Conservation (phyloP, 2,329 filamentous ascomycete species). For the Sordariomycetes sp. region DNA sequence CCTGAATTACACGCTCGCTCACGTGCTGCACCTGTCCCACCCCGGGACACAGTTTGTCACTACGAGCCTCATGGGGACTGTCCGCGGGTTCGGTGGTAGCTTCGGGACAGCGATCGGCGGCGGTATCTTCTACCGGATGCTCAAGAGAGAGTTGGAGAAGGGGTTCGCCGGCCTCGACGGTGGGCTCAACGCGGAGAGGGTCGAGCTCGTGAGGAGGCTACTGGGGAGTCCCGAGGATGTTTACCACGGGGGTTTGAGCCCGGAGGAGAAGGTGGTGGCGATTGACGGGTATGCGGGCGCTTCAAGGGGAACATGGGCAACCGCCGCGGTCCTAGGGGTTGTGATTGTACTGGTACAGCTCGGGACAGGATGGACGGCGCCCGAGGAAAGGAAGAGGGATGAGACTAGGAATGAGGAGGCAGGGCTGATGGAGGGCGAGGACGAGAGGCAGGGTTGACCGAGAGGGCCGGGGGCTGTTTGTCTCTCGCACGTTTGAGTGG, state of each 20-base stretch:
- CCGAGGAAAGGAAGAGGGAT: conserved; percentile 43
- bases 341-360: conserved; percentile 36
- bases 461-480: conserved; percentile 9
- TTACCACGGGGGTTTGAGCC: conserved; percentile 27
- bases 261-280: conserved; percentile 31
- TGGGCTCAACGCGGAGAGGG: conserved; percentile 19
- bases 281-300: conserved; percentile 35
- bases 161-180: conserved; percentile 43
- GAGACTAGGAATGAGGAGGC: conserved; percentile 19
- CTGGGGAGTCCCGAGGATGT: conserved; percentile 41
- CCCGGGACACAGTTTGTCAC: conserved; percentile 62
- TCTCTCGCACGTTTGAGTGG: background rate
- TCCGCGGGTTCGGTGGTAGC: conserved; percentile 70
- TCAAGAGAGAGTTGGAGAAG: conserved; percentile 41
- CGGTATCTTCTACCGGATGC: conserved; percentile 57
- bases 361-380: conserved; percentile 37
- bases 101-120: conserved; percentile 75
- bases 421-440: conserved; percentile 16
- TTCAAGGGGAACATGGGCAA: conserved; percentile 32
- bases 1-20: conserved; percentile 73
- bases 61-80: conserved; percentile 66
- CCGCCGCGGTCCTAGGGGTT: conserved; percentile 31
- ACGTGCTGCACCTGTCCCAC: conserved; percentile 62
- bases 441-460: conserved; percentile 13
- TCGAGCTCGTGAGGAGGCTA: conserved; percentile 31